These are phyloP conservation scores for Fraxinus excelsior DNA, from an alignment of 257 asterid genomes.

Conservation along the genomic window DNA sequence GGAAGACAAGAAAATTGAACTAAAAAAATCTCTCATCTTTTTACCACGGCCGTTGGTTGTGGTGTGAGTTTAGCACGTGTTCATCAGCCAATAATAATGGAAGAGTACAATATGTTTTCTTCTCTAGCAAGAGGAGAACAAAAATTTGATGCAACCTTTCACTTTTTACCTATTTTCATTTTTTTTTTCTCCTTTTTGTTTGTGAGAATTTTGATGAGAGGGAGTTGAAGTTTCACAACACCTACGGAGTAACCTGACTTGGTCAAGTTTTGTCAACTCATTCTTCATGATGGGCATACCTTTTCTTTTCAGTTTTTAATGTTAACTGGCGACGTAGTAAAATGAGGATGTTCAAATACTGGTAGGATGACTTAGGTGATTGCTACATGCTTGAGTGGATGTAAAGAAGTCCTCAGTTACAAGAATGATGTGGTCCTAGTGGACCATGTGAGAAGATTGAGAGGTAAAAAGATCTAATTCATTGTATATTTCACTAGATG, in stretches of 20 bases:
- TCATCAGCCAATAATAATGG: neutral
- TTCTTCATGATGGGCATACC: neutral
- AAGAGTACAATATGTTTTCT: neutral
- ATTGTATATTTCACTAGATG: neutral
- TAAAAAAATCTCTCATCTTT: neutral
- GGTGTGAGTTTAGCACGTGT: neutral
- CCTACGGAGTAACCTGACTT: neutral
- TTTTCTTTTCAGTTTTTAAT: neutral
- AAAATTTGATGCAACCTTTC: neutral
- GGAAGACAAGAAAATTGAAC: neutral
- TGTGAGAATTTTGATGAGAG: neutral
- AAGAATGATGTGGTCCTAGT: neutral
- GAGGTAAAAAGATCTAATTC: neutral
- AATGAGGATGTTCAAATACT: neutral
- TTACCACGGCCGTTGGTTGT: neutral
- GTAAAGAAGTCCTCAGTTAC: neutral
- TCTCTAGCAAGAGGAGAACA: neutral
- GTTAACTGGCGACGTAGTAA: neutral
- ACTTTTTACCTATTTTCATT: neutral
- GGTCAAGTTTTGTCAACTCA: neutral
- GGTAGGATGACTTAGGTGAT: neutral
- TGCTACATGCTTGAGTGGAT: neutral
- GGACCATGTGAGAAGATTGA: neutral
- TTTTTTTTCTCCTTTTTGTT: neutral
- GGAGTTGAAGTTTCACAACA: neutral